phyloP scores from a whole-genome alignment of 2,329 filamentous ascomycete genomes.

The Microcera coccophila region DNA sequence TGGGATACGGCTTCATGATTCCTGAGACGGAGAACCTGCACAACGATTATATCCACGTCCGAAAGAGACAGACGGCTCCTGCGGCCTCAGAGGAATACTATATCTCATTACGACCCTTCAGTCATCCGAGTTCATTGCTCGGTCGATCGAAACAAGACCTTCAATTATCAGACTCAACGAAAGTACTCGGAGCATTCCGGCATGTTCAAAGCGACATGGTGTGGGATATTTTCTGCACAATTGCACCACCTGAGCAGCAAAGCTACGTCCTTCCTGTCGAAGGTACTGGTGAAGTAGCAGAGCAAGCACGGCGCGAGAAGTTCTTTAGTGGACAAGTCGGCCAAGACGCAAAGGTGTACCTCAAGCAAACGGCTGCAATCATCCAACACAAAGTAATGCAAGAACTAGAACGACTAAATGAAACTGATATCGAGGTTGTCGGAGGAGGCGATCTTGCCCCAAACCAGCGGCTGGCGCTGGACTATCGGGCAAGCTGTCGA shows the following conservation, averaged over 20 bases:
- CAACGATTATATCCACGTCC: conserved; percentile 58
- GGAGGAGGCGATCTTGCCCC: conserved; percentile 39
- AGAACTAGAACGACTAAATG: conserved; percentile 43
- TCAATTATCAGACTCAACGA: conserved; percentile 24
- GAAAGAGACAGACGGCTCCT: conserved; percentile 37
- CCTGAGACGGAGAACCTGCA: conserved; percentile 46
- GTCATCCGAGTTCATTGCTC: conserved; percentile 45
- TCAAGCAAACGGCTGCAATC: conserved; percentile 37
- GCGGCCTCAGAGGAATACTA: conserved; percentile 42
- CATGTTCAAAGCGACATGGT: conserved; percentile 53
- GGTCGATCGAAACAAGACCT: conserved; percentile 39
- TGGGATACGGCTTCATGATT: conserved; percentile 61
- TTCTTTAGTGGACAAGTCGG: conserved; percentile 33
- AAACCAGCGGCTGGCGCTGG: conserved; percentile 46
- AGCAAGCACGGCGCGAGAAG: conserved; percentile 19
- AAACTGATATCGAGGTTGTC: conserved; percentile 43
- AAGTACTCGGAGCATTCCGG: conserved; percentile 39
- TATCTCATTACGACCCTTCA: conserved; percentile 49
- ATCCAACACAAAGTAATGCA: conserved; percentile 43
- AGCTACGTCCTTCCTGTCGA: conserved; percentile 26
- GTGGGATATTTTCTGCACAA: conserved; percentile 44
- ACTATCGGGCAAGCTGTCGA: conserved; percentile 48
- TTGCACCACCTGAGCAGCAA: conserved; percentile 33
- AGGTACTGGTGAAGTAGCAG: conserved; percentile 25
- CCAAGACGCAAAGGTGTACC: conserved; percentile 23